Conservation (phyloP, 768 basidiomycete genomes). For the Agaricus sinodeliciosus region DNA sequence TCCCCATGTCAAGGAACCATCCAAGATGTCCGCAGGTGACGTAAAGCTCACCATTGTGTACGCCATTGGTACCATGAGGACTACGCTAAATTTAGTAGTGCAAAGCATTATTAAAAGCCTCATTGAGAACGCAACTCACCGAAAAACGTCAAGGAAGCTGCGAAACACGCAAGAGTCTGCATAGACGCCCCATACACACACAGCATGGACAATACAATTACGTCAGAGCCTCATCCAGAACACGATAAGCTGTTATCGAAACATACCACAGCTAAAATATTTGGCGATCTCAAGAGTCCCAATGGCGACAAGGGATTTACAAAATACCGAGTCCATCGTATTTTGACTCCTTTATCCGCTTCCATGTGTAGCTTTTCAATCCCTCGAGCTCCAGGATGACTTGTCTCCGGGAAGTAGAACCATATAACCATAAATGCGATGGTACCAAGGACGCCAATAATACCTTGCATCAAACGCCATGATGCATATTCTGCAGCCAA, state of each 20-base stretch:
- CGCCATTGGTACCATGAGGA: constrained; percentile 54
- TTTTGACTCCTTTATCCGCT: constrained; percentile 12
- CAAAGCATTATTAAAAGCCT: neutral
- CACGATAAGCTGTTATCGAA: constrained; percentile 3
- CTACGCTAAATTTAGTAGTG: constrained; percentile 16
- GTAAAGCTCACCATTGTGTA: constrained; percentile 52
- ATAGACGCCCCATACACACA: no score
- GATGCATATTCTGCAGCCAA: constrained; percentile 27
- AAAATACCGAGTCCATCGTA: constrained; percentile 25
- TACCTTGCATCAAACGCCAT: constrained; percentile 50
- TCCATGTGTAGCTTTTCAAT: constrained; percentile 36
- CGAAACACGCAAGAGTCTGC: constrained; percentile 17
- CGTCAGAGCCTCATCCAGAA: constrained; percentile 4
- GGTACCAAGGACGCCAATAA: constrained; percentile 30
- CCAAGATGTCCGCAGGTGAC: neutral
- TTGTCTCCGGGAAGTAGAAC: constrained; percentile 57
- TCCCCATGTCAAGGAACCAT: constrained; percentile 24
- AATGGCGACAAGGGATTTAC: constrained; percentile 51
- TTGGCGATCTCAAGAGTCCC: constrained; percentile 45
- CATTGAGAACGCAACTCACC: constrained; percentile 19
- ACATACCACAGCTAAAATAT: constrained; percentile 44
- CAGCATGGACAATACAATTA: neutral
- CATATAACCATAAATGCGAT: constrained; percentile 32
- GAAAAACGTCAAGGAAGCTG: constrained; percentile 27
- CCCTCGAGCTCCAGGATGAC: constrained; percentile 49